Evolutionary conservation across 331 rosid genomes (phyloP), one percentile per base, ranked within the genome.

Genomic region (Rhamnella rubrinervis): DNA sequence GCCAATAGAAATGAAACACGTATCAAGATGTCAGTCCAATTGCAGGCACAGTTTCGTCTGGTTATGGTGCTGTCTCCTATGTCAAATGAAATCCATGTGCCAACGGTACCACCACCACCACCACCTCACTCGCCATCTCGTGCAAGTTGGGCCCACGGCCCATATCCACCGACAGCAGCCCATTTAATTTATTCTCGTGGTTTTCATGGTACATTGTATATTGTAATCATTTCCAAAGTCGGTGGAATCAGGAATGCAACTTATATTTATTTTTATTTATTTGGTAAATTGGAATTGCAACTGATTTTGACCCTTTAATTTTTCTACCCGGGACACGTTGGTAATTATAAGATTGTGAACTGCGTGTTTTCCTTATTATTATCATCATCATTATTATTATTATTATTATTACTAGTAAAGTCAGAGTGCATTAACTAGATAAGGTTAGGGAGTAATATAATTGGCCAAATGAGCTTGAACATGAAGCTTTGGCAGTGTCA

Each of bases 131-230:
- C 50, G 3, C 10, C 17, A 6, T 52, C 76, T 21, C 63, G 63
- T 65, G 66, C 65, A 2, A 28, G 51, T 10, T 44, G 52, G 75
- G 28, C 75, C 68, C 80, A 44, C 63, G 58, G 41, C 51, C 75
- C 80, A 65, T 23, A 6, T 41, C 46, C 72, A 65, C 69, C 63
- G 77, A 66, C 77, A 66, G 0, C 35, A 37, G 55, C 66, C 77
- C 15, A 53, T 10, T 46, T 44, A 66, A 40, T 31, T 12, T 20
- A 11, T 0, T 51, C 37, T 13, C 20, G 1, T 12, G 15, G 4
- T 35, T 46, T 8, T 49, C 40, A 66, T 2, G 25, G 5, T 31
- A 31, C 5, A 31, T 31, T 31, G 5, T 31, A 31, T 17, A 20
- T 19, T 8, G 15, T 44, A 6, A 8, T 31, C 52, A 44, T 46